phyloP scores from a whole-genome alignment of 2,329 filamentous ascomycete genomes.

The Diaporthe ilicicola region DNA sequence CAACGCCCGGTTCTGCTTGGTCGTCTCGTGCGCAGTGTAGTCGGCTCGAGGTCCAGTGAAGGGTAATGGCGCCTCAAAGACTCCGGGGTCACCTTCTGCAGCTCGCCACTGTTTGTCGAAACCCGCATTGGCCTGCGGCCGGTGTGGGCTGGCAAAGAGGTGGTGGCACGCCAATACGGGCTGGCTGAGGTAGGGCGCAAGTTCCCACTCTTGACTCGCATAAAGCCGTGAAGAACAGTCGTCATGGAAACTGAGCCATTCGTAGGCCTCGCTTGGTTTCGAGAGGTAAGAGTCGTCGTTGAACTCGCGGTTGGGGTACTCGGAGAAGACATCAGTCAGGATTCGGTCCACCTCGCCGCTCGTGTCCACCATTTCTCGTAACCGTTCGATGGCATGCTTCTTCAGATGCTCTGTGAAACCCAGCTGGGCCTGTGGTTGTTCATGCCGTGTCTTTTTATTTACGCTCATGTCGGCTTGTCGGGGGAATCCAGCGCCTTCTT shows the following conservation, averaged over 20 bases:
- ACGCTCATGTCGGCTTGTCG: constrained; percentile 57
- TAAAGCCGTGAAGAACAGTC: constrained; percentile 80
- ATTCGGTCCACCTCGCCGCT: constrained; percentile 82
- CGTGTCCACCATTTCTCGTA: constrained; percentile 80
- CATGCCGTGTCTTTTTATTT: constrained; percentile 56
- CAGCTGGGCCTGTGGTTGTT: constrained; percentile 67
- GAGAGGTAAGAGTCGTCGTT: constrained; percentile 92
- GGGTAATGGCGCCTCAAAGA: constrained; percentile 65
- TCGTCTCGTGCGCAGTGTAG: constrained; percentile 80
- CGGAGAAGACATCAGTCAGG: constrained; percentile 82
- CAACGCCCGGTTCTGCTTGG: constrained; percentile 79
- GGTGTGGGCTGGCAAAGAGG: constrained; percentile 81
- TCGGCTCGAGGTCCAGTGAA: constrained; percentile 86
- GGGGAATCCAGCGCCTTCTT: constrained; percentile 80
- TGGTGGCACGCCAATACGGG: constrained; percentile 90
- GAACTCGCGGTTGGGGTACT: constrained; percentile 87
- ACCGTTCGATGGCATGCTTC: constrained; percentile 74
- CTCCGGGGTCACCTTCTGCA: constrained; percentile 55
- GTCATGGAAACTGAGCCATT: constrained; percentile 97
- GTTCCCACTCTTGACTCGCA: constrained; percentile 90
- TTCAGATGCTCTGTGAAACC: constrained; percentile 79
- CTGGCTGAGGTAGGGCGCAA: constrained; percentile 86
- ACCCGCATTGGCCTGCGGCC: constrained; percentile 50
- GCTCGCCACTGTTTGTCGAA: constrained; percentile 56
- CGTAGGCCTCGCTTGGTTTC: constrained; percentile 87